Conservation (phyloP, 2,329 filamentous ascomycete species). For the Botrytis galanthina region DNA sequence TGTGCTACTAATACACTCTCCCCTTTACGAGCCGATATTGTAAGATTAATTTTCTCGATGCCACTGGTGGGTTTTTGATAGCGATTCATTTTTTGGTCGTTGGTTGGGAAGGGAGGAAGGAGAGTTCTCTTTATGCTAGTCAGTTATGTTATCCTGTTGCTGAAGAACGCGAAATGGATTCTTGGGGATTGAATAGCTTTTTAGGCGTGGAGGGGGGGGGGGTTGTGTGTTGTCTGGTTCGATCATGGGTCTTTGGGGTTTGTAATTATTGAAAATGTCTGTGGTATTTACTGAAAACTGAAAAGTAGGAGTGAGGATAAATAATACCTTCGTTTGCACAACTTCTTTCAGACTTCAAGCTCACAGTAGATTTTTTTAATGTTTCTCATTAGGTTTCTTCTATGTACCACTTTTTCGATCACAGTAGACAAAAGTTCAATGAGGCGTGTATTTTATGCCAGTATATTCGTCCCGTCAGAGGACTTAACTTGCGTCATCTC, state of each 20-base stretch:
- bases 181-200: too few species aligned
- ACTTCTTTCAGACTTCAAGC: too few species aligned
- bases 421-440: accelerated
- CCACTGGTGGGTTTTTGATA: background rate
- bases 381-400: too few species aligned
- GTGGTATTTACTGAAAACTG: background rate
- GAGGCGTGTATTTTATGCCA: background rate
- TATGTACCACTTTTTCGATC: background rate
- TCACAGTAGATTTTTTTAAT: background rate
- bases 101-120: background rate
- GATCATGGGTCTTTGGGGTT: background rate
- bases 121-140: background rate
- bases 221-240: background rate
- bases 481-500: background rate
- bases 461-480: background rate
- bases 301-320: background rate
- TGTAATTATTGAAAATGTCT: background rate
- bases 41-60: background rate
- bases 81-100: background rate
- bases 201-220: too few species aligned
- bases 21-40: background rate
- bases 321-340: background rate
- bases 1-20: background rate
- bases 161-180: background rate
- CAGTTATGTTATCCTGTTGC: background rate